Evolutionary conservation across 2,329 filamentous ascomycete species (phyloP).

Genomic region (Elsinoe necatrix): DNA sequence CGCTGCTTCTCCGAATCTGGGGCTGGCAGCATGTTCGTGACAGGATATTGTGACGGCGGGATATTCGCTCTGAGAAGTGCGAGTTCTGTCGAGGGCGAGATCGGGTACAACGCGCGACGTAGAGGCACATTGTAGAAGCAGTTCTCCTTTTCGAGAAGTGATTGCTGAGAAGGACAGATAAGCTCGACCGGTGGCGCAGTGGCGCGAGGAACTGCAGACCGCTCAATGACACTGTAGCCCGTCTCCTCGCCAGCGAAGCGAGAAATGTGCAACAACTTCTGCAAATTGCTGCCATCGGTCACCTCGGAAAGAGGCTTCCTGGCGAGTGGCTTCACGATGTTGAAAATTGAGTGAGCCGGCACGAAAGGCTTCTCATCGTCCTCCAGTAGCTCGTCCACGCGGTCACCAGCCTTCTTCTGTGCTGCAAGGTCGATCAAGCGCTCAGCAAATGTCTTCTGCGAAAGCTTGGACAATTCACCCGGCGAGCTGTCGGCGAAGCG

Average conservation of each 20-base stretch:
- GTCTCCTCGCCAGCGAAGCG: constrained; percentile 55
- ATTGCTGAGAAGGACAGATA: constrained; percentile 59
- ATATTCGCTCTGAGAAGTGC: constrained; percentile 66
- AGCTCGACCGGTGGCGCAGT: constrained; percentile 81
- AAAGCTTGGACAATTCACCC: constrained; percentile 61
- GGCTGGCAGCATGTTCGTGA: constrained; percentile 58
- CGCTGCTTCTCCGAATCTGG: constrained; percentile 74
- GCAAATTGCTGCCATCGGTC: constrained; percentile 63
- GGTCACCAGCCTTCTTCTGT: constrained; percentile 45
- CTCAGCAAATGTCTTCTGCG: constrained; percentile 62
- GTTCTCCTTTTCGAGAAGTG: constrained; percentile 57
- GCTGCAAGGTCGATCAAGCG: constrained; percentile 55
- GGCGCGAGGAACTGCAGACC: constrained; percentile 67
- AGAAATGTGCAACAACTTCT: constrained; percentile 71
- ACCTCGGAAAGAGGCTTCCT: constrained; percentile 59
- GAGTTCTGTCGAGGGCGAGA: constrained; percentile 55
- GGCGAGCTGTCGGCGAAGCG: constrained; percentile 74
- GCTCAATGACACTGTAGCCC: constrained; percentile 70
- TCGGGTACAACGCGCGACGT: constrained; percentile 67
- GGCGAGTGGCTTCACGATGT: constrained; percentile 64
- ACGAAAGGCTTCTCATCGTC: constrained; percentile 49
- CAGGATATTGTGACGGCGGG: constrained; percentile 56
- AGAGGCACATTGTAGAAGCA: constrained; percentile 70
- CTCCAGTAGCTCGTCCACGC: constrained; percentile 51
- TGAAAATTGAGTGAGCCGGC: constrained; percentile 70